Evolutionary conservation across 140 eudicot species (phyloP), one percentile per base, ranked within the genome.

Genomic region (Anethum foeniculum): DNA sequence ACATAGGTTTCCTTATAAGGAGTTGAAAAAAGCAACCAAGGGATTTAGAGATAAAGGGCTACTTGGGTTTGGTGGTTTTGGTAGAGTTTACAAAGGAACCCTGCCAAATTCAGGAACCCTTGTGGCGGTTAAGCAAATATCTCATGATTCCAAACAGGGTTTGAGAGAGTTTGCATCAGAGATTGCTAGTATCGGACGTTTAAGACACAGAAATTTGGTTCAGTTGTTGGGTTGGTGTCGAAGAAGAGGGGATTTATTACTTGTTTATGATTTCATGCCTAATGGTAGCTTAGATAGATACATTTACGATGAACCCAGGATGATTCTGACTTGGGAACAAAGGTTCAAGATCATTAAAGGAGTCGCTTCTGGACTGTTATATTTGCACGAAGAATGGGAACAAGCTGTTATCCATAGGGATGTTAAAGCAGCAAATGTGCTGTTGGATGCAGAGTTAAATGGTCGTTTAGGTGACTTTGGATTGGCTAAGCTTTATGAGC

Each of bases 171-270:
- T 75, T 86, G 90, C 85, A 73, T 85, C 92, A 0, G 94, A 90
- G 82, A 88, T 90, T 25, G 83, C 90, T 0, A 90, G 89, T 16
- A 90, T 90, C 52, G 94, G 94, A 7, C 83, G 88, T 23, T 81
- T 90, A n/a, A 87, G 92, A 19, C 94, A 90, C 84, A 77, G 90
- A 38, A 90, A 90, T 80, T 75, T 90, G 83, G 94, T 90, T 69
- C 90, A 90, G 11, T 81, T 90, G 75, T 80, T 88, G 16, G 94
- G 94, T 71, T 90, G 94, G 94, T 88, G 94, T 83, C 82, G 94
- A 76, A 82, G 87, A 36, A 80, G 73, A 68, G 84, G 76, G 5
- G 88, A 86, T 75, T 25, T 75, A 30, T 25, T 75, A n/a, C 78
- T 75, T 75, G 78, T 75, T 30, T 75, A 75, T 25, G 78, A 75